Evolutionary conservation across 768 basidiomycete genomes (phyloP), one percentile per base, ranked within the genome.

Genomic region (Auricularia heimuer): DNA sequence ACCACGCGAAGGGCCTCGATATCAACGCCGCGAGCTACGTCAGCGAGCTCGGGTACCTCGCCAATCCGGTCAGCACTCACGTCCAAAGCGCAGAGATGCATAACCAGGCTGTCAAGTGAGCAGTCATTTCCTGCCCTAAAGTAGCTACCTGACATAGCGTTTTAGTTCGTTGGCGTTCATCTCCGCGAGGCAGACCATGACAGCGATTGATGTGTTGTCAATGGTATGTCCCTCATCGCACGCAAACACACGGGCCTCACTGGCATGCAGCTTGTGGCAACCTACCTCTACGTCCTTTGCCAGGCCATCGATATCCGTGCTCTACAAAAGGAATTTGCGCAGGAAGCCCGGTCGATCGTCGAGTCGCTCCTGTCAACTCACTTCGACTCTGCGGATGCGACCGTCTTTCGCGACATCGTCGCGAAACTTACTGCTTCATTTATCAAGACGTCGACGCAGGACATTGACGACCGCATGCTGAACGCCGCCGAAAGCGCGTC

Each of bases 41-140:
- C 2, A 79, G 87, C 56, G 92, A 94, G 74, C 82, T 94, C 39
- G 92, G 91, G 35, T 87, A 82, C 71, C 81, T 92, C 29, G 92
- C 89, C n/a, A 90, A 84, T 76, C 90, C 92, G 0, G 91, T 94
- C 12, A 88, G 88, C 3, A 90, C 90, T 0, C 87, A 89, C 69
- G 84, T 92, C 58, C 90, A 94, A 70, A 88, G 87, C 1, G 92
- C 92, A 1, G 92, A 94, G 76, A 91, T 93, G 89, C 90, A 92
- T 72, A 94, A 94, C 69, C 92, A 94, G 74, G 89, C 92, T 61
- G 83, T 94, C 74, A 94, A 94, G 89, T 91, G 68, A 66, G 88
- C 78, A 51, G 56, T 54, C 36, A 6, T 24, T 6, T 12, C 10
- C 6, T 51, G 18, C 47, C 4, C 47, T 18, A 18, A 51, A 6